Percentiles rank a stretch among this genome's conserved stretches.
These are phyloP conservation scores for Xylariales sp. DNA, from an alignment of 2,329 filamentous ascomycete genomes.

Conservation along the genomic window DNA sequence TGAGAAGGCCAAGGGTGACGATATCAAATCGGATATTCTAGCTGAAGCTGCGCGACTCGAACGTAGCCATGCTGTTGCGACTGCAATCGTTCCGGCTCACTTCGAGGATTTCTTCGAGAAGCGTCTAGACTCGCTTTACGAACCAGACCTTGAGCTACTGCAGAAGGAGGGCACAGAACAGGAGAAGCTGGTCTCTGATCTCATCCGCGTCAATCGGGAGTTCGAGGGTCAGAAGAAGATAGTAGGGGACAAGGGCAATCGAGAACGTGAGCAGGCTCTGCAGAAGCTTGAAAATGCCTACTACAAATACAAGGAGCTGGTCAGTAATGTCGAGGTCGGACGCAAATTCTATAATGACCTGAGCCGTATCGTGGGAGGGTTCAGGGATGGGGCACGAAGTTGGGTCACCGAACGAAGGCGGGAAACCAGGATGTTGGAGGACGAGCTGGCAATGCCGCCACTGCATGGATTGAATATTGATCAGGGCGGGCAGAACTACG, in stretches of 20 bases:
- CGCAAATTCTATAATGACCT: conserved; percentile 97
- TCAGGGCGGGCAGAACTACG: conserved; percentile 5
- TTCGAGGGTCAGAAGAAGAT: conserved; percentile 69
- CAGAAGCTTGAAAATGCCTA: conserved; percentile 89
- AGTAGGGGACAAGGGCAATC: conserved; percentile 56
- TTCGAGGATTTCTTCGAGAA: conserved; percentile 90
- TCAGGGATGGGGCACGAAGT: conserved; percentile 68
- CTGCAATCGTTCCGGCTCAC: conserved; percentile 78
- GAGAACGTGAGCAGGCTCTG: conserved; percentile 77
- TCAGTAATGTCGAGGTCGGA: conserved; percentile 84
- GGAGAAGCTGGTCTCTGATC: conserved; percentile 60
- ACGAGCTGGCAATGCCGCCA: conserved; percentile 28
- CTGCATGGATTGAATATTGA: conserved; percentile 22
- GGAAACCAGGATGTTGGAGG: conserved; percentile 66
- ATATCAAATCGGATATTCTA: conserved; percentile 81
- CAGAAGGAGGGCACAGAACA: conserved; percentile 72
- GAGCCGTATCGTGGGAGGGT: conserved; percentile 75
- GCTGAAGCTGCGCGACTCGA: conserved; percentile 81
- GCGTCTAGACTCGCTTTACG: conserved; percentile 71
- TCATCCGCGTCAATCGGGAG: conserved; percentile 71
- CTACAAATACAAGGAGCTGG: conserved; percentile 93
- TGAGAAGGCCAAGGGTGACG: conserved; percentile 77
- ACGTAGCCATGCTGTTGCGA: conserved; percentile 72
- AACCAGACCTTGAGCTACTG: conserved; percentile 68
- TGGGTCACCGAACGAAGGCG: conserved; percentile 78